phyloP scores from a whole-genome alignment of 352 stramenopile species.

The Globisporangium rhizosaccharum region DNA sequence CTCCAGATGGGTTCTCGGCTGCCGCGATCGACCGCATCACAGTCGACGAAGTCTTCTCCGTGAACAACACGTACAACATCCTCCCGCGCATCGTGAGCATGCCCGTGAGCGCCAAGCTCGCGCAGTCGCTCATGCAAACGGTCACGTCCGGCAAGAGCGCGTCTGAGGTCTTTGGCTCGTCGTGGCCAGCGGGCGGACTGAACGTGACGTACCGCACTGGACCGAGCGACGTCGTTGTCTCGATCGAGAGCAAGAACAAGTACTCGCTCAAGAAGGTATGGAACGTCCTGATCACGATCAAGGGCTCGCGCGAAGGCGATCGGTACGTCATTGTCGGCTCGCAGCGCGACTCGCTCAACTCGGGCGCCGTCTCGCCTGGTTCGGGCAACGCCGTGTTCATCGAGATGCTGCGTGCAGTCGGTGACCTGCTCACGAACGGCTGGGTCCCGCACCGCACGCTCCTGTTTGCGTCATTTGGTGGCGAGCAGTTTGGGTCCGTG shows the following conservation, averaged over 20 bases:
- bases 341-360: constrained; percentile 61
- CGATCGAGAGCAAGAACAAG: constrained; percentile 61
- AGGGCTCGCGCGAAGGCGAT: constrained; percentile 64
- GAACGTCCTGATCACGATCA: constrained; percentile 74
- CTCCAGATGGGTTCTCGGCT: constrained; percentile 60
- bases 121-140: constrained; percentile 35
- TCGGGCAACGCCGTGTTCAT: constrained; percentile 79
- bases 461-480: constrained; percentile 70
- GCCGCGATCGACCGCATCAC: constrained; percentile 57
- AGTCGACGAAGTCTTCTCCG: constrained; percentile 71
- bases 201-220: constrained; percentile 28
- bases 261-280: constrained; percentile 69
- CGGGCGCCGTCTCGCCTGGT: constrained; percentile 52
- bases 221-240: constrained; percentile 21
- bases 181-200: constrained; percentile 29
- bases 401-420: constrained; percentile 56
- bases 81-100: constrained; percentile 68
- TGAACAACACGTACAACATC: constrained; percentile 81
- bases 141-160: constrained; percentile 22
- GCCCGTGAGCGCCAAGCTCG: constrained; percentile 58
- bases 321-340: constrained; percentile 74
- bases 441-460: constrained; percentile 78
- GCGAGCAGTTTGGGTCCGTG: constrained; percentile 73
- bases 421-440: constrained; percentile 52
- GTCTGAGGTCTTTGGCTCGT: constrained; percentile 32